A percentile compares a stretch with the other conserved stretches of the same genome.
phyloP scores from a whole-genome alignment of 768 basidiomycete species.

The Kwoniella heveanensis region DNA sequence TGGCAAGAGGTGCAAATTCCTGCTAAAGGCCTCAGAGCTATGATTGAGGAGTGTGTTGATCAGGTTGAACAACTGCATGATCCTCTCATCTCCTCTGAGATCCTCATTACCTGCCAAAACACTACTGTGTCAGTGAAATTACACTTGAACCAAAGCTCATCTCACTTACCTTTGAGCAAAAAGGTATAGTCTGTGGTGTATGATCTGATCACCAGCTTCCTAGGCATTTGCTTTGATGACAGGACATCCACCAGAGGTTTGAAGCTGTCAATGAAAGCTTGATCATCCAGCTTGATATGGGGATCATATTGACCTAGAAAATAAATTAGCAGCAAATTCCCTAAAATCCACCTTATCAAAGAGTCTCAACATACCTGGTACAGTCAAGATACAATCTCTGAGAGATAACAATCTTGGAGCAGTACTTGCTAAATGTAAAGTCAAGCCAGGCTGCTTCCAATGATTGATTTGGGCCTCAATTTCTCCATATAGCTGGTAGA shows the following conservation, averaged over 20 bases:
- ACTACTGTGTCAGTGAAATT: neutral
- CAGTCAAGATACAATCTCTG: conserved; percentile 49
- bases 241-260: conserved; percentile 48
- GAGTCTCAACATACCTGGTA: conserved; percentile 44
- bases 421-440: conserved; percentile 40
- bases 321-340: neutral
- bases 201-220: conserved; percentile 48
- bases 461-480: conserved; percentile 44
- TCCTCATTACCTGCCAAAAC: conserved; percentile 44
- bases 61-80: conserved; percentile 55
- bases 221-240: conserved; percentile 48
- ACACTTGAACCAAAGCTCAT: neutral
- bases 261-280: conserved; percentile 51
- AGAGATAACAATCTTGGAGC: conserved; percentile 49
- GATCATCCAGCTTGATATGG: conserved; percentile 45
- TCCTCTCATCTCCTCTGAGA: conserved; percentile 53
- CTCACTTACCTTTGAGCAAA: conserved; percentile 50
- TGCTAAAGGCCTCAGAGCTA: conserved; percentile 46
- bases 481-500: conserved; percentile 44
- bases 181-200: conserved; percentile 44
- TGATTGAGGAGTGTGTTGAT: conserved; percentile 53
- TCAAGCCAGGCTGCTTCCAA: conserved; percentile 48
- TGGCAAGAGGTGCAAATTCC: conserved; percentile 51
- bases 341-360: too few species aligned
- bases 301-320: conserved; percentile 49